phyloP scores from a whole-genome alignment of 1,139 yeast genomes.

The Kodamaea sp. region DNA sequence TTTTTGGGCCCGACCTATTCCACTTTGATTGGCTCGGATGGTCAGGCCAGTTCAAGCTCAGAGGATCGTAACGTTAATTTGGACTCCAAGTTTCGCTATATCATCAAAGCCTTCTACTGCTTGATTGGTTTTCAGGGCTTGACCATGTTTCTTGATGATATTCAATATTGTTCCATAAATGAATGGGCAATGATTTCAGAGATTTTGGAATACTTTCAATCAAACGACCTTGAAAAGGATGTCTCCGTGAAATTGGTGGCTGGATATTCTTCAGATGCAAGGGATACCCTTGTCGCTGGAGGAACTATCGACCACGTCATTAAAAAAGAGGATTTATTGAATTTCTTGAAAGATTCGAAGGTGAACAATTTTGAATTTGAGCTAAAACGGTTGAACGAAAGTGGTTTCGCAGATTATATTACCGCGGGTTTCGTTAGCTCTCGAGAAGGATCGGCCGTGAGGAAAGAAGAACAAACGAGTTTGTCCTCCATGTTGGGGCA shows the following conservation, averaged over 20 bases:
- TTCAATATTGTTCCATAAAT: conserved; percentile 43
- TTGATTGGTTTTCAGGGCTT: conserved; percentile 46
- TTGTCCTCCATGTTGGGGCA: conserved; percentile 9
- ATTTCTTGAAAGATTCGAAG: conserved; percentile 7
- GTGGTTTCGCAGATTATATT: conserved; percentile 15
- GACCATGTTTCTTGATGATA: conserved; percentile 50
- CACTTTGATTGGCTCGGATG: conserved; percentile 13
- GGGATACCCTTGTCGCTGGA: background rate
- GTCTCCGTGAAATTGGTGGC: conserved; percentile 22
- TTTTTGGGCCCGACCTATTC: conserved; percentile 48
- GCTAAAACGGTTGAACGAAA: conserved; percentile 10
- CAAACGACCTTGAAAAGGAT: conserved; percentile 20
- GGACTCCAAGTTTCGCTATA: conserved; percentile 46
- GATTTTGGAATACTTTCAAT: conserved; percentile 23
- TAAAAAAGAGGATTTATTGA: conserved; percentile 6
- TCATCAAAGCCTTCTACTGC: conserved; percentile 44
- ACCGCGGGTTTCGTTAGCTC: conserved; percentile 6
- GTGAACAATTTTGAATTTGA: conserved; percentile 8
- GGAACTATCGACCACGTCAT: conserved; percentile 5
- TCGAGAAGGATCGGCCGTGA: conserved; percentile 3
- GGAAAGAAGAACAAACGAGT: conserved; percentile 7
- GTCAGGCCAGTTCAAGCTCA: conserved; percentile 12
- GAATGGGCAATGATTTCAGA: conserved; percentile 35
- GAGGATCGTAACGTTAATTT: conserved; percentile 26
- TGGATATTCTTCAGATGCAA: conserved; percentile 11